phyloP scores from a whole-genome alignment of 202 grass and related monocot genomes.

The Zizania palustris region DNA sequence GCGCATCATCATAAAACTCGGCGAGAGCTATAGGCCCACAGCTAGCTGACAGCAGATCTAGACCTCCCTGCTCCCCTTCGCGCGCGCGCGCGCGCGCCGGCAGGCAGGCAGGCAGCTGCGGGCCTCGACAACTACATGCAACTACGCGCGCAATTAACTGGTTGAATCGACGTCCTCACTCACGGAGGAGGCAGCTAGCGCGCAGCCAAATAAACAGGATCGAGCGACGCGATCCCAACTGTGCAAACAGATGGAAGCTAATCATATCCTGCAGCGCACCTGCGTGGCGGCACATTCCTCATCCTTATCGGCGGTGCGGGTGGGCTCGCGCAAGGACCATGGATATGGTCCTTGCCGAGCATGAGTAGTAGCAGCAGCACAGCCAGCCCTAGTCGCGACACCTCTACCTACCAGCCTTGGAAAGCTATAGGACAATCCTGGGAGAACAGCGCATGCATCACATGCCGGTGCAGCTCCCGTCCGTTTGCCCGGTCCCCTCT shows the following conservation, averaged over 20 bases:
- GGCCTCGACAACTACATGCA: conserved; percentile 33
- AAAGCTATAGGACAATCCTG: conserved; percentile 27
- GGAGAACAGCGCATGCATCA: conserved; percentile 17
- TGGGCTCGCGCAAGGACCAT: conserved; percentile 5
- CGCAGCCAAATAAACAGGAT: not conserved
- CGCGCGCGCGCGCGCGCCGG: conserved; percentile 12
- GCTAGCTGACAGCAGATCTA: not conserved
- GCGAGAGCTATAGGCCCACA: conserved; percentile 26
- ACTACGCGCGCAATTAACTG: not conserved
- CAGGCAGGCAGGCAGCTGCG: not conserved
- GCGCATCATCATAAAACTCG: conserved; percentile 31
- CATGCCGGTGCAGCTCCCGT: not conserved
- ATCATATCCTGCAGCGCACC: conserved; percentile 28
- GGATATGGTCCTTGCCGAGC: not conserved
- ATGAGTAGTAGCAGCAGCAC: not conserved
- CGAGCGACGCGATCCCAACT: not conserved
- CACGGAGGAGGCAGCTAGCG: not conserved
- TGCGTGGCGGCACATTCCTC: not conserved
- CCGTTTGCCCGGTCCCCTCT: not conserved
- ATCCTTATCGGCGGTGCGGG: conserved; percentile 14
- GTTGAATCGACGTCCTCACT: not conserved
- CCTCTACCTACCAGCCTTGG: conserved; percentile 15
- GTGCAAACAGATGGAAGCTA: conserved; percentile 11
- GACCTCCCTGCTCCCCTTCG: not conserved
- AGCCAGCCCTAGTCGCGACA: conserved; percentile 10